Percentiles rank a stretch among this genome's conserved stretches.
Evolutionary conservation across 345 rosid species (phyloP).

Genomic region (Luvunga scandens): DNA sequence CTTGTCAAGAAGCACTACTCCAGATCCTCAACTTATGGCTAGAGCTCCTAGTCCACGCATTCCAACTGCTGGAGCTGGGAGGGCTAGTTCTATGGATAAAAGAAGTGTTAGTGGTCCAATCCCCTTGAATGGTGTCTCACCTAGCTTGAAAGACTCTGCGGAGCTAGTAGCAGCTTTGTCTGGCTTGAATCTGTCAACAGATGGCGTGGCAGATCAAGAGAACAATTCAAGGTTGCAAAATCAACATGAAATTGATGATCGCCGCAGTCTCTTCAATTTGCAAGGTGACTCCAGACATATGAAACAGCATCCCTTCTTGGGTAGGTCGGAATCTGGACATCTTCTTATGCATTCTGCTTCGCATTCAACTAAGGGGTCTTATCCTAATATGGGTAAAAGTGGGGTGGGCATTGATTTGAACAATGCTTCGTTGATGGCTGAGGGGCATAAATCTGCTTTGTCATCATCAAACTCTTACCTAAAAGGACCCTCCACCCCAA

Average conservation of each 20-base stretch:
- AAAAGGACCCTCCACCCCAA: slow-evolving; percentile 33
- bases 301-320: slow-evolving; percentile 26
- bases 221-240: slow-evolving; percentile 27
- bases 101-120: slow-evolving; percentile 33
- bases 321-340: slow-evolving; percentile 22
- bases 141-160: slow-evolving; percentile 33
- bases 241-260: slow-evolving; percentile 35
- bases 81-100: slow-evolving; percentile 45
- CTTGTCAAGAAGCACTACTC: slow-evolving; percentile 60
- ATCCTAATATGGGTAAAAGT: slow-evolving; percentile 13
- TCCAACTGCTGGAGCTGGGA: slow-evolving; percentile 57
- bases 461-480: slow-evolving; percentile 32
- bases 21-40: slow-evolving; percentile 58
- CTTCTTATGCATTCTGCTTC: slow-evolving; percentile 15
- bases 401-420: slow-evolving; percentile 14
- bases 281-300: slow-evolving; percentile 31
- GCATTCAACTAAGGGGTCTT: slow-evolving; percentile 18
- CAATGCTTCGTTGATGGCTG: slow-evolving; percentile 14
- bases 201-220: slow-evolving; percentile 35
- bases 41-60: slow-evolving; percentile 59
- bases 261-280: slow-evolving; percentile 31
- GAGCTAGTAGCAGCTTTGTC: slow-evolving; percentile 53
- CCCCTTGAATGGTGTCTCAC: slow-evolving; percentile 38
- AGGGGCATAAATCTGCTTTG: slow-evolving; percentile 21
- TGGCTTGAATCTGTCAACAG: slow-evolving; percentile 52